These are phyloP conservation scores for Lasiosphaeria miniovina DNA, from an alignment of 495 filamentous ascomycete genomes.

Conservation along the genomic window DNA sequence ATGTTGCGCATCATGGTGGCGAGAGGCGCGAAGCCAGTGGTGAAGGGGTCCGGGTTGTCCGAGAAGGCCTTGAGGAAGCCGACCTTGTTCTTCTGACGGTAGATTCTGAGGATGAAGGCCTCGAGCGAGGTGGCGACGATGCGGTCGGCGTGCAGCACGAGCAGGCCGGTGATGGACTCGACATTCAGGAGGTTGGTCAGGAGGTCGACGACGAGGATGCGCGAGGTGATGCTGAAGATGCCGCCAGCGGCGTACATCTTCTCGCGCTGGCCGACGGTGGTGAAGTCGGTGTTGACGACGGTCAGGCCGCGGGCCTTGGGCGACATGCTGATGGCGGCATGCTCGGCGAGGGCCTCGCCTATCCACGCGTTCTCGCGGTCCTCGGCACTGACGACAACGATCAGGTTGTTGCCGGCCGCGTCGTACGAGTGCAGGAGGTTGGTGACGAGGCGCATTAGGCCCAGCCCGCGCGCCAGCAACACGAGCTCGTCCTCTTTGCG, in stretches of 20 bases:
- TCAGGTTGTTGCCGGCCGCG: slow-evolving; percentile 88
- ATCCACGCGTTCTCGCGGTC: slow-evolving; percentile 94
- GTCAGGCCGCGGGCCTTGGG: slow-evolving; percentile 79
- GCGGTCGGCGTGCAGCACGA: slow-evolving; percentile 86
- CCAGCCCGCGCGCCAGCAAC: slow-evolving; percentile 85
- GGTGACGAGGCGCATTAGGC: slow-evolving; percentile 82
- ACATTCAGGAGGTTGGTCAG: slow-evolving; percentile 79
- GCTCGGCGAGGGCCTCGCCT: slow-evolving; percentile 88
- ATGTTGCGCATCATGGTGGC: slow-evolving; percentile 90
- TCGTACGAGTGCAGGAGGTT: slow-evolving; percentile 96
- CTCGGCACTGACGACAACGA: slow-evolving; percentile 85
- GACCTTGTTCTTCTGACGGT: slow-evolving; percentile 84
- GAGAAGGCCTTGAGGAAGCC: slow-evolving; percentile 98
- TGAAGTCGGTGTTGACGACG: slow-evolving; percentile 90
- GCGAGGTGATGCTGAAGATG: slow-evolving; percentile 93
- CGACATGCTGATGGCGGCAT: slow-evolving; percentile 75
- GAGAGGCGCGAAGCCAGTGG: slow-evolving; percentile 82
- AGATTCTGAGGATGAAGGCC: slow-evolving; percentile 93
- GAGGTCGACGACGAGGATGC: slow-evolving; percentile 90
- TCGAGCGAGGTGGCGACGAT: slow-evolving; percentile 85
- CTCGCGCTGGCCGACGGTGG: slow-evolving; percentile 79
- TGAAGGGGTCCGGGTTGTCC: slow-evolving; percentile 90
- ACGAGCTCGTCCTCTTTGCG: slow-evolving; percentile 90
- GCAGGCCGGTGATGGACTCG: slow-evolving; percentile 80
- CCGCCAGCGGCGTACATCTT: slow-evolving; percentile 87